Percentiles rank a stretch among this genome's conserved stretches.
Evolutionary conservation across 805 yeast species (phyloP).

Genomic region (Wickerhamiella siamensis): DNA sequence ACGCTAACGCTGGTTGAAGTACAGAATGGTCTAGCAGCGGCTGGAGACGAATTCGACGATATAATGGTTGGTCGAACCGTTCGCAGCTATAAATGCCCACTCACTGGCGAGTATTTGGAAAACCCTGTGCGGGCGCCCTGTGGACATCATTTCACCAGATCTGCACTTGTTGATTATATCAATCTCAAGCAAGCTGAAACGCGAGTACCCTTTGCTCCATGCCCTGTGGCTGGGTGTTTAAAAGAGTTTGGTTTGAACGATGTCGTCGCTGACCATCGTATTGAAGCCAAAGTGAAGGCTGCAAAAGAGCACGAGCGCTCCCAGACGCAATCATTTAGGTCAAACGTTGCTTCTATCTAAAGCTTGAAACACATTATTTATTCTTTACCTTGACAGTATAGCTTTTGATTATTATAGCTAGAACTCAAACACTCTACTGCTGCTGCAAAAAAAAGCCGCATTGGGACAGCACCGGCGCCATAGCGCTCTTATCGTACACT

Average conservation of each 20-base stretch:
- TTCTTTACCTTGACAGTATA: no score
- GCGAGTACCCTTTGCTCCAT: no score
- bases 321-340: no score
- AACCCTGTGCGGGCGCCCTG: slow-evolving; percentile 13
- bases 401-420: no score
- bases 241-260: not conserved
- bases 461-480: no score
- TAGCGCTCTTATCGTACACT: no score
- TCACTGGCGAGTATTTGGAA: slow-evolving; percentile 6
- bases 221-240: slow-evolving; percentile 8
- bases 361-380: no score
- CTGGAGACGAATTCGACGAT: slow-evolving; percentile 6
- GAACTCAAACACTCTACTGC: no score
- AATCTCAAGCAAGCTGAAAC: no score
- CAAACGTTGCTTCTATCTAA: no score
- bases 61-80: slow-evolving; percentile 4
- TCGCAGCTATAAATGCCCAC: slow-evolving; percentile 7
- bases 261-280: slow-evolving; percentile 8
- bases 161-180: not conserved
- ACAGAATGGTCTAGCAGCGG: not conserved
- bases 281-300: not conserved
- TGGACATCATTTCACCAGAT: slow-evolving; percentile 11
- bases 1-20: not conserved
- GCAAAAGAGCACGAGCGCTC: not conserved
- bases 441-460: no score